Evolutionary conservation across 1,284 basidiomycete species (phyloP).

Genomic region (Quambalaria eucalypti): DNA sequence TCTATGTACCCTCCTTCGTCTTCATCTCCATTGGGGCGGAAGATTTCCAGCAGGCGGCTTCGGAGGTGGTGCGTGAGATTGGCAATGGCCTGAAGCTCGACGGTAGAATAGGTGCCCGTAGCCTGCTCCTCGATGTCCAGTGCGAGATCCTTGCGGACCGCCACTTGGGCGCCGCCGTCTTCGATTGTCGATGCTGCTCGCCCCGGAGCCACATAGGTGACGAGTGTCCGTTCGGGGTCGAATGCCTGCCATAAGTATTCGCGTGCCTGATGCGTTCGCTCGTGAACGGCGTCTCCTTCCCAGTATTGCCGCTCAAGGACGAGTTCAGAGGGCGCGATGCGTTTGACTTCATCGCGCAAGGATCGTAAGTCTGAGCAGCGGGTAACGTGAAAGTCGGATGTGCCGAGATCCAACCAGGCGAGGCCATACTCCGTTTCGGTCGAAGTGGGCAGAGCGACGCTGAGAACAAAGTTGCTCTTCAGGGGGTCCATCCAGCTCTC

Average conservation of each 20-base stretch:
- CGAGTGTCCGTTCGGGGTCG: background rate
- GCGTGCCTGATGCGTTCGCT: background rate
- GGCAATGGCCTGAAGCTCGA: constrained; percentile 22
- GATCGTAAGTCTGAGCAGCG: constrained; percentile 19
- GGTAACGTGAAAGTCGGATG: constrained; percentile 36
- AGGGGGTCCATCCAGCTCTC: constrained; percentile 44
- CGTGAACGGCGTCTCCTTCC: constrained; percentile 6
- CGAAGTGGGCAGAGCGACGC: constrained; percentile 5
- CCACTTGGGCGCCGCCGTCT: background rate
- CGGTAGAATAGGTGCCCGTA: background rate
- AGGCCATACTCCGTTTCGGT: constrained; percentile 12
- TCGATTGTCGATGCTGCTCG: too few species aligned
- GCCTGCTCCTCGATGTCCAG: background rate
- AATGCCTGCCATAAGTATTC: constrained; percentile 1
- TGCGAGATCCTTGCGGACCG: background rate
- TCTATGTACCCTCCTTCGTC: background rate
- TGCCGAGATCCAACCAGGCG: constrained; percentile 45
- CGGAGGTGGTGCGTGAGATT: constrained; percentile 33
- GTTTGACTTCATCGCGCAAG: constrained; percentile 37
- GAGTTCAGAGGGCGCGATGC: constrained; percentile 34
- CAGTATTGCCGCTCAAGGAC: too few species aligned
- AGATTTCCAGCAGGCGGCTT: constrained; percentile 25
- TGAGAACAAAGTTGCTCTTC: constrained; percentile 38
- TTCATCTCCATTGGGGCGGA: background rate
- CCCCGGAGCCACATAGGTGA: background rate